A percentile compares a stretch with the other conserved stretches of the same genome.
Evolutionary conservation across 139 green algal genomes (phyloP).

Genomic region (Deuterostichococcus epilithicus): DNA sequence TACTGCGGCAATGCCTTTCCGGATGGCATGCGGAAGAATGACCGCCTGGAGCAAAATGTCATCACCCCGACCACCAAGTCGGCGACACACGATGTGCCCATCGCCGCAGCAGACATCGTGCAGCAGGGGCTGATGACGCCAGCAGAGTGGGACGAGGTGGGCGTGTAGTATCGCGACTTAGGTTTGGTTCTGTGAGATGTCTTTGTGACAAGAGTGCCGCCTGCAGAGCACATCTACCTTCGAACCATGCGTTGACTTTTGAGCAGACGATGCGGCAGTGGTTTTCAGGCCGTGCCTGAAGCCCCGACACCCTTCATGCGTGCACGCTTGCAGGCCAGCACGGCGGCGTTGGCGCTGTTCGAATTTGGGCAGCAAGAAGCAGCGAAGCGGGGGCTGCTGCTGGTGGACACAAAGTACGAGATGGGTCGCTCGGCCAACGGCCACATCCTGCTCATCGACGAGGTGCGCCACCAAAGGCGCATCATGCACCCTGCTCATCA

Average conservation of each 20-base stretch:
- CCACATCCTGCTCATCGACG: constrained; percentile 66
- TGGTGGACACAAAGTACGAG: constrained; percentile 97
- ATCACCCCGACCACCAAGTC: constrained; percentile 97
- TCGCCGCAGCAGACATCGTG: constrained; percentile 74
- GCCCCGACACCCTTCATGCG: no score
- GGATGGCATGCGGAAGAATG: constrained; percentile 95
- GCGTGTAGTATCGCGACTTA: no score
- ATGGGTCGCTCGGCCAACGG: constrained; percentile 78
- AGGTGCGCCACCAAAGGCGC: constrained; percentile 63
- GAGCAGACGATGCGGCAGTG: no score
- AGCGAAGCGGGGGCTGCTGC: constrained; percentile 79
- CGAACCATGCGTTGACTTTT: no score
- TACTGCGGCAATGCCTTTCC: constrained; percentile 97
- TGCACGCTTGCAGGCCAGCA: constrained; percentile 27
- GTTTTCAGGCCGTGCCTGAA: no score
- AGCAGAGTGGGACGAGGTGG: constrained; percentile 70
- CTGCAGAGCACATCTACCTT: no score
- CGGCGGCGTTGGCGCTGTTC: constrained; percentile 84
- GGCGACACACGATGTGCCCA: constrained; percentile 85
- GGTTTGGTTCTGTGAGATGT: no score
- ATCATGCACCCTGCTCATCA: not conserved
- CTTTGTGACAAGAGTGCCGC: no score
- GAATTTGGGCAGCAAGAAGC: constrained; percentile 83
- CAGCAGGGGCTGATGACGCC: constrained; percentile 76
- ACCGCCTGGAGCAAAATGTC: constrained; percentile 74